Evolutionary conservation across 2,329 filamentous ascomycete genomes (phyloP).

Genomic region (Colletotrichum incanum): DNA sequence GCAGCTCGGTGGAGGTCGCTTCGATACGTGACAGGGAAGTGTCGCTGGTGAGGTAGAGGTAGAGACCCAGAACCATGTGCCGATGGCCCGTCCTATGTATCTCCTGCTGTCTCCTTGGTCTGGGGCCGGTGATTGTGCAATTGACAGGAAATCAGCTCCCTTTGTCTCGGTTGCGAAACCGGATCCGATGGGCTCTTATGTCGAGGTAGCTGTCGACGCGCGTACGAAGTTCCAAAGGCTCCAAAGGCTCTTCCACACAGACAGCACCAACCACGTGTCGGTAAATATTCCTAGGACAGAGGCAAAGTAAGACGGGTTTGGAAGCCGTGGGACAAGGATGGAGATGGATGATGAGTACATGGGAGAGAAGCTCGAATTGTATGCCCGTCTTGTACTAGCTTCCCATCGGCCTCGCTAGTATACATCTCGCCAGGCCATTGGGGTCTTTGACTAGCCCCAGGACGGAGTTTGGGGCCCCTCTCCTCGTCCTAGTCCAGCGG

Average conservation of each 20-base stretch:
- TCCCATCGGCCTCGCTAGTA: background rate
- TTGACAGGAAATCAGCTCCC: no score
- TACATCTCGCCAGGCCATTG: no score
- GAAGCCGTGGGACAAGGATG: background rate
- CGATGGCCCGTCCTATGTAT: background rate
- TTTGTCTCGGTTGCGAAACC: slow-evolving; percentile 3
- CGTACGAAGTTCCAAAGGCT: background rate
- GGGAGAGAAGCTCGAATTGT: slow-evolving; percentile 20
- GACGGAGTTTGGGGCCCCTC: slow-evolving; percentile 16
- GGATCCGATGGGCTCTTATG: background rate
- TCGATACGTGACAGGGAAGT: slow-evolving; percentile 22
- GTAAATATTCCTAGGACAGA: background rate
- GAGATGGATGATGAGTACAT: slow-evolving; percentile 30
- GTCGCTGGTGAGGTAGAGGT: background rate
- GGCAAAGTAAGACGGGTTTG: background rate
- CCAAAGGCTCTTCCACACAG: slow-evolving; percentile 1
- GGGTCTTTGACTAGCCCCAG: background rate
- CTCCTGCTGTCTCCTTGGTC: background rate
- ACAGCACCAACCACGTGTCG: background rate
- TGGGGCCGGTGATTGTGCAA: background rate
- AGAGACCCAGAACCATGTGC: slow-evolving; percentile 2
- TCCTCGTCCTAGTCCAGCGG: background rate
- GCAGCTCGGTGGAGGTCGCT: slow-evolving; percentile 9
- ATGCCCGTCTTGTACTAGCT: slow-evolving; percentile 29
- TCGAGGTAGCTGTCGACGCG: background rate